Percentiles rank a stretch among this genome's conserved stretches.
Conservation (phyloP, 768 basidiomycete species). For the Daedaleopsis sinensis region DNA sequence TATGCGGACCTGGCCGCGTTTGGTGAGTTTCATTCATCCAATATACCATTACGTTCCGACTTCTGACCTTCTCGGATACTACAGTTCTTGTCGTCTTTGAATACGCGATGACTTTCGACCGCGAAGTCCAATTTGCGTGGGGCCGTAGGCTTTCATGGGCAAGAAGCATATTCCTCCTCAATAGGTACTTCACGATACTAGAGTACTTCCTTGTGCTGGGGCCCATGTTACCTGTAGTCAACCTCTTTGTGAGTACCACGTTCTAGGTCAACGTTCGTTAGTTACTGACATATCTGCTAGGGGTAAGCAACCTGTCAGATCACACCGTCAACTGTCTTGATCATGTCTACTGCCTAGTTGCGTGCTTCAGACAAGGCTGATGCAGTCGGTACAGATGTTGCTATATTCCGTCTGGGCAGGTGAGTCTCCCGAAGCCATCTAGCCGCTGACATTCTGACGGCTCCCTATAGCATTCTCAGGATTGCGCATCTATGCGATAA, state of each 20-base stretch:
- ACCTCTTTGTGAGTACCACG: not conserved
- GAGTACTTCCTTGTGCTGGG: slow-evolving; percentile 4
- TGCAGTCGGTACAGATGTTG: not conserved
- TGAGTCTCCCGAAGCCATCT: not conserved
- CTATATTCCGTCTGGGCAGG: slow-evolving; percentile 20
- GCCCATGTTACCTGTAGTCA: slow-evolving; percentile 7
- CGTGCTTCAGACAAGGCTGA: not conserved
- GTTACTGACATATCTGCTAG: too few species aligned
- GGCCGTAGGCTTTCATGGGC: slow-evolving; percentile 13
- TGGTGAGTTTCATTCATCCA: slow-evolving; percentile 2
- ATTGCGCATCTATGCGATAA: slow-evolving; percentile 18
- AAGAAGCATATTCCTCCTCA: slow-evolving; percentile 14
- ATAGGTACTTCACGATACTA: slow-evolving; percentile 12
- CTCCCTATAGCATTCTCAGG: slow-evolving; percentile 11
- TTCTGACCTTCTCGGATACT: not conserved
- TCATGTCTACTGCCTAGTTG: slow-evolving; percentile 1
- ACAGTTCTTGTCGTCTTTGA: slow-evolving; percentile 18
- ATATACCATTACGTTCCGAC: not conserved
- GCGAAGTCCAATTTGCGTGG: slow-evolving; percentile 21
- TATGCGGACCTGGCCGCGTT: slow-evolving; percentile 14
- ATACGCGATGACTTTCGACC: slow-evolving; percentile 13
- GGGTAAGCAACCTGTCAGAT: too few species aligned
- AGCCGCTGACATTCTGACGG: too few species aligned
- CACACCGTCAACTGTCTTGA: not conserved
- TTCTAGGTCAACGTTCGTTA: too few species aligned